Percentiles rank a stretch among this genome's conserved stretches.
Conservation (phyloP, 179 eudicot species). For the Actinidia chinensis region DNA sequence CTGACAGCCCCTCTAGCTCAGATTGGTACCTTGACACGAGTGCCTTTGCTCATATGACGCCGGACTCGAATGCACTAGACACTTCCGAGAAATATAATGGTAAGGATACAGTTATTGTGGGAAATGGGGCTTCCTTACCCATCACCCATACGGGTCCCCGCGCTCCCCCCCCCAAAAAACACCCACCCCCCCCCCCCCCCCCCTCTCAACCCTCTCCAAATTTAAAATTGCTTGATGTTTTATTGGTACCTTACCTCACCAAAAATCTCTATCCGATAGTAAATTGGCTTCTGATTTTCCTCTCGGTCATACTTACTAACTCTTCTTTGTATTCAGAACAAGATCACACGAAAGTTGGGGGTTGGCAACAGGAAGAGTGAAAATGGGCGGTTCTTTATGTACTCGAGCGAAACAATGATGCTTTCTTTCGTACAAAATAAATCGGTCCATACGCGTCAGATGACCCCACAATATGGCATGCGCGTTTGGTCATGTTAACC, state of each 20-base stretch:
- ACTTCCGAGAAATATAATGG: background rate
- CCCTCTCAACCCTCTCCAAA: no score
- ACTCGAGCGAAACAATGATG: background rate
- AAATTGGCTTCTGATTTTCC: conserved; percentile 10
- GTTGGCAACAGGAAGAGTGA: conserved; percentile 16
- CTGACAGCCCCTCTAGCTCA: background rate
- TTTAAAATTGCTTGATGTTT: conserved; percentile 12
- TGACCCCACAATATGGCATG: conserved; percentile 15
- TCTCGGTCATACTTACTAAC: background rate
- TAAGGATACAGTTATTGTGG: background rate
- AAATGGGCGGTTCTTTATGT: background rate
- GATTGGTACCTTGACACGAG: background rate
- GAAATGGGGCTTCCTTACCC: background rate
- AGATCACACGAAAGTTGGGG: background rate
- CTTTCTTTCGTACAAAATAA: background rate
- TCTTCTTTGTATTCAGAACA: background rate
- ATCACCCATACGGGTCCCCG: background rate
- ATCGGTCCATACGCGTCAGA: background rate
- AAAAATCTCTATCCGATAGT: conserved; percentile 12
- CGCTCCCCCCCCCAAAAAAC: background rate
- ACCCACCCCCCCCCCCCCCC: no score
- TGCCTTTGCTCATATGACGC: background rate
- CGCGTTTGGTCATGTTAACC: conserved; percentile 6
- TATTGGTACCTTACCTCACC: conserved; percentile 12
- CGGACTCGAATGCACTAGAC: background rate